Evolutionary conservation across 2,329 filamentous ascomycete species (phyloP), one percentile per base, ranked within the genome.

Genomic region (Talaromyces albobiverticillius): DNA sequence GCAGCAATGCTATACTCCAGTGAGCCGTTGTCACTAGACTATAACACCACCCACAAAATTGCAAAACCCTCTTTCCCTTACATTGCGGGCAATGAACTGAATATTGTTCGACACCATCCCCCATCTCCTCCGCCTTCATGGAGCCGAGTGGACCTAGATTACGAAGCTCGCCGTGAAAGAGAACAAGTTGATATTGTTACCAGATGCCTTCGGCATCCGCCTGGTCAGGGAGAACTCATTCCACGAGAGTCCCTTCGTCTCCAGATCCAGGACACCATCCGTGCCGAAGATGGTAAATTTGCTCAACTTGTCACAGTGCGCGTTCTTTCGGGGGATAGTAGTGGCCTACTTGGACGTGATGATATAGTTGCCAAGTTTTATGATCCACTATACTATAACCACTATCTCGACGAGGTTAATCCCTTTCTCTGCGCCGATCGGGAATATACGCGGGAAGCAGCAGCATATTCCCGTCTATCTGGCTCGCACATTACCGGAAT

Each of bases 381-480:
- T n/a, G 43, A 46, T 32, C 43, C 43, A n/a, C 26, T 46, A 3
- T 46, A 46, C 16, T 32, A 46, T 46, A 32, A 46, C 26, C 43
- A 46, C 22, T 46, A 46, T 46, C 9, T 14, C n/a, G 26, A 46
- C 43, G 43, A 46, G 9, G 18, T 46, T 46, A 22, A 26, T 22
- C 23, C 43, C 22, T 46, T 29, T 29, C 43, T 18, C 43, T 46
- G 43, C 43, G 26, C 23, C 2, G 43, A 32, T 18, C 22, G 22
- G 16, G n/a, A 32, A 46, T 46, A 46, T 22, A 8, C 40, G 40
- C 40, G 18, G 3, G 40, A 42, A 8, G 18, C 40, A 42, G 40
- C 40, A 42, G 40, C 40, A 42, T 42, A 42, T 42, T 23, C 40
- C 40, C 40, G 40, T 13, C 18, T 42, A 42, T 42, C 40, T 25